Base-by-base conservation (phyloP, 768 basidiomycete species). In the Leccinum disarticulatum region DNA sequence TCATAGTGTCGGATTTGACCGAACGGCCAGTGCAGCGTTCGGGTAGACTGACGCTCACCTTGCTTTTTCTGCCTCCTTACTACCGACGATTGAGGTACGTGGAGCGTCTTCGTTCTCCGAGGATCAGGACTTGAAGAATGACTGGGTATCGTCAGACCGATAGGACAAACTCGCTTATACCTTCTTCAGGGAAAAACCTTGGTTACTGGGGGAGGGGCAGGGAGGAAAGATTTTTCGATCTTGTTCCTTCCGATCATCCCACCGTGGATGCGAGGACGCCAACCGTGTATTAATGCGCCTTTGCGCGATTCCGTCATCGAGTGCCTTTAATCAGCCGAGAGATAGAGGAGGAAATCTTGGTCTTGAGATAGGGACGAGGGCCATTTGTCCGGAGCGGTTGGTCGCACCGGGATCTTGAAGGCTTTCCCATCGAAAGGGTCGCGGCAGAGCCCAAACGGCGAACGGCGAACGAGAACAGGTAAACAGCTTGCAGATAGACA, bases 371-470 rank as follows among this genome's bases (percentile, higher is more conserved):
- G 13, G 28, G 10, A 46, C 19, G n/a, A 9, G 19, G 19, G 28
- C 22, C 27, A 27, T 31, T 43, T 46, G 33, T 57, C 57, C 63
- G 61, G 59, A 30, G 63, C 66, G 65, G 43, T 56, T 6, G 41
- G 19, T 46, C 48, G 53, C 48, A 50, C 22, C 46, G 43, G 17
- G n/a, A 48, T n/a, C 52, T 22, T 22, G 22, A 49, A 57, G 48
- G 22, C 27, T 35, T 68, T 70, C 66, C 68, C 66, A 65, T 58
- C 36, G 4, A 56, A 62, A 65, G 61, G 63, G 68, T 65, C 58
- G 57, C 58, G 68, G 60, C 47, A 64, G 54, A 28, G 36, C 15
- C 25, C 25, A 19, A 14, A 33, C 17, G 48, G 50, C 22, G 15
- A 17, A 46, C 14, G 43, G 50, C 22, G 15, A 17, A 46, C 14